phyloP scores from a whole-genome alignment of 441 rosid species.

The Cnidoscolus chayamansa region DNA sequence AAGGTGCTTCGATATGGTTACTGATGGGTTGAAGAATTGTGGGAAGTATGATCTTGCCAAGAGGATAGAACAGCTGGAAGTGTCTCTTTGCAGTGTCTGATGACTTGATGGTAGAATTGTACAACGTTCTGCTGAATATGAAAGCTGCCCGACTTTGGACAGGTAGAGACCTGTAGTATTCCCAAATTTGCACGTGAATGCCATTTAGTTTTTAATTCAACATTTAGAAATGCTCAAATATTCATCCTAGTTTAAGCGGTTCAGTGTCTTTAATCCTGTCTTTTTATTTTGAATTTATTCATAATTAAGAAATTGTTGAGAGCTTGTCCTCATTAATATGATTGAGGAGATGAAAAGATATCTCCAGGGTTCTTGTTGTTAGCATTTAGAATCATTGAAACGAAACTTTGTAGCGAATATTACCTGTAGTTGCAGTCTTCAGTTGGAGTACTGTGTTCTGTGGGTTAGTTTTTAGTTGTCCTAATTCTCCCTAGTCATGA shows the following conservation, averaged over 20 bases:
- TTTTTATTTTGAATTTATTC: background rate
- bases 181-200: background rate
- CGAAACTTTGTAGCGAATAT: no score
- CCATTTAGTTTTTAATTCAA: background rate
- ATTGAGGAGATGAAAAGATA: no score
- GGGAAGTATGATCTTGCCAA: constrained; percentile 86
- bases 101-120: background rate
- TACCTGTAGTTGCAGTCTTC: no score
- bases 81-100: constrained; percentile 51
- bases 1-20: constrained; percentile 83
- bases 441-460: no score
- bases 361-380: no score
- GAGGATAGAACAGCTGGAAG: constrained; percentile 70
- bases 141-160: background rate
- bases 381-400: no score
- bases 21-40: constrained; percentile 79
- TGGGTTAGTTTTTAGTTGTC: no score
- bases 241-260: background rate
- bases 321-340: no score
- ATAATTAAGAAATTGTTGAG: no score
- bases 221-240: background rate
- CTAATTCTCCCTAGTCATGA: no score
- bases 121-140: background rate
- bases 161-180: constrained; percentile 15
- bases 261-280: background rate